Base-by-base conservation (phyloP, 306 rosid genomes). In the Adenanthera pavonina region DNA sequence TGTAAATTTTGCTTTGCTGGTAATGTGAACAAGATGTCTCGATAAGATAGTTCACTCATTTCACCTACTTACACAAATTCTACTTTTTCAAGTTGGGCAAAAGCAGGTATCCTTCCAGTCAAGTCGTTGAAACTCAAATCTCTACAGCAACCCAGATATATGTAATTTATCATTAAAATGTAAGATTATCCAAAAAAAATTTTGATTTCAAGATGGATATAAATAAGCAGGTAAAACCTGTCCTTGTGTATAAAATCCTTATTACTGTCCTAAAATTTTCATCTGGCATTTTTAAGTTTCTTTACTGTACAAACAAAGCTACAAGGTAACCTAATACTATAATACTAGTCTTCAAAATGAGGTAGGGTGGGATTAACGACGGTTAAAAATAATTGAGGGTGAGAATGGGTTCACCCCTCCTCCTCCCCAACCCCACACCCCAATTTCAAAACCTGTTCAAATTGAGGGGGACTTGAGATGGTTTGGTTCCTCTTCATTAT, bases 121-220 rank as follows among this genome's bases (percentile, higher is more conserved):
- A 61, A 33, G 68, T 61, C 34, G 13, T 61, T 61, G 68, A 61
- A 61, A 61, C 68, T 61, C 68, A 61, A 34, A 61, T 61, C 68
- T 33, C 68, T 61, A 13, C 43, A 61, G 68, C 68, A 61, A 33
- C 8, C 68, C 5, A 61, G 34, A 61, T 5, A 61, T 10, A 59
- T 33, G n/a, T 61, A n/a, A 61, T 11, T 33, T 33, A 61, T 61
- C 33, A 16, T 13, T 61, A 33, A 33, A 61, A 61, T 13, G n/a
- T 33, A 61, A 30, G 68, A 33, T 12, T 61, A 14, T 33, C n/a
- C 68, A 33, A 33, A 61, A 33, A 59, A 60, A 41, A 61, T 34
- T 3, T 61, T 41, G 38, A 33, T 61, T 61, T 61, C 41, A 11
- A 61, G 68, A 34, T 33, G 41, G n/a, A 61, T 33, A 61, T 61